These are phyloP conservation scores for Trypanosoma platydactyli DNA, from an alignment of 208 protist genomes.

Conservation along the genomic window DNA sequence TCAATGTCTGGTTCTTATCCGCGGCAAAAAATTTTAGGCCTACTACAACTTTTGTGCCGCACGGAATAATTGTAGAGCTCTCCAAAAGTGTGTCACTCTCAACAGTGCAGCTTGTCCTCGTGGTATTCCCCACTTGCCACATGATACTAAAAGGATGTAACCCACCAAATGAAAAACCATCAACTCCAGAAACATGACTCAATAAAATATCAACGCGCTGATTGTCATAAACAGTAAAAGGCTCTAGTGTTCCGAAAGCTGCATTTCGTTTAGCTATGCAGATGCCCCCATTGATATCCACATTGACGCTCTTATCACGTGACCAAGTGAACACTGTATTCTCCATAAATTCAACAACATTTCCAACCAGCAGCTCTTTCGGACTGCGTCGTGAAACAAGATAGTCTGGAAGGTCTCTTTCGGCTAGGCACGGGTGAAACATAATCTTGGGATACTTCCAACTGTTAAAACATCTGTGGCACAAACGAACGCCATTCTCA, in stretches of 20 bases:
- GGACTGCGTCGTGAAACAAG: conserved; percentile 61
- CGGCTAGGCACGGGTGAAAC: conserved; percentile 47
- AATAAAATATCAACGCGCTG: conserved; percentile 65
- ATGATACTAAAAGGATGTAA: conserved; percentile 68
- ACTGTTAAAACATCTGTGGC: conserved; percentile 72
- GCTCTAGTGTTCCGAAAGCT: conserved; percentile 63
- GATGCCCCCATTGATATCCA: conserved; percentile 42
- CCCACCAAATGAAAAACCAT: conserved; percentile 75
- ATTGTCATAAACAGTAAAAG: conserved; percentile 46
- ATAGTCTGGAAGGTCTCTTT: conserved; percentile 49
- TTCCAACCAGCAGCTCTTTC: conserved; percentile 42
- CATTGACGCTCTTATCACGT: conserved; percentile 67
- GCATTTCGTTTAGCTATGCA: conserved; percentile 54
- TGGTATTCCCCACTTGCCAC: conserved; percentile 60
- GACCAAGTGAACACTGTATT: conserved; percentile 68
- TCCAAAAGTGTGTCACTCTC: conserved; percentile 57
- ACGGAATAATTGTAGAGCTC: conserved; percentile 64
- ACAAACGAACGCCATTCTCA: conserved; percentile 59
- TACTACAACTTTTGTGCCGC: conserved; percentile 57
- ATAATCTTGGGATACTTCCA: conserved; percentile 78
- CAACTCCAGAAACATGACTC: conserved; percentile 64
- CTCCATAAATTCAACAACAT: conserved; percentile 80
- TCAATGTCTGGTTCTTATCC: conserved; percentile 6
- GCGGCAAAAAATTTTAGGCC: conserved; percentile 14
- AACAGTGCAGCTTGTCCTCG: conserved; percentile 33